Base-by-base conservation (phyloP, 1,284 basidiomycete species). In the Ceratobasidium sp. region DNA sequence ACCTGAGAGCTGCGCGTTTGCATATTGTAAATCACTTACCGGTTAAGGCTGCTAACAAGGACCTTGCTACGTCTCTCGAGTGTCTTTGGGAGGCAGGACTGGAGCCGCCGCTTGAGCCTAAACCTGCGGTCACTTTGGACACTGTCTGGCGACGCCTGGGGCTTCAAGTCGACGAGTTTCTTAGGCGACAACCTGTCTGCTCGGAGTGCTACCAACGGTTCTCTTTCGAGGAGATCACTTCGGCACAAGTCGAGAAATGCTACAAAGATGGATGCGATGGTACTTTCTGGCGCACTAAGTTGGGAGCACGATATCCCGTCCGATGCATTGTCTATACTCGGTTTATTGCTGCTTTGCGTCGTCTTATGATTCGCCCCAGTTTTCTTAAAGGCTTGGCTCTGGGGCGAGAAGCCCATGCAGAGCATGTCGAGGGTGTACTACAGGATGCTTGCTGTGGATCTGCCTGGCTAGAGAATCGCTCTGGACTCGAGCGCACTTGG, bases 391-490 rank as follows among this genome's bases (percentile, higher is more conserved):
- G 33, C 9, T 23, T 62, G 10, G 10, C 13, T 17, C 17, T 42
- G 7, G 61, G 61, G 9, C 61, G 38, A 7, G 33, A 62, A 17
- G 38, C 38, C 1, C 61, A 62, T 42, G 61, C 17, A 3, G 40
- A 38, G 15, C 61, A 62, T 40, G 3, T 20, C 13, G 23, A 38
- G 15, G 38, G 10, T 33, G 33, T 38, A 52, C 33, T 54, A 38
- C 50, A 54, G 17, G 50, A 69, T 40, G 33, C 52, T 38, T 69
- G 50, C 28, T 20, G 46, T 69, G 67, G 67, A 28, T 50, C 50
- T 17, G 67, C 46, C n/a, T 69, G 67, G 67, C 28, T 17, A 33
- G 12, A n/a, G 7, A 33, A 17, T 7, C 48, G 7, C 12, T 5
- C 23, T 54, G 67, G 67, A 20, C 50, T 69, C 2, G 20, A 40